Base-by-base conservation (phyloP, 768 basidiomycete species). In the Macrocybe gigantea region DNA sequence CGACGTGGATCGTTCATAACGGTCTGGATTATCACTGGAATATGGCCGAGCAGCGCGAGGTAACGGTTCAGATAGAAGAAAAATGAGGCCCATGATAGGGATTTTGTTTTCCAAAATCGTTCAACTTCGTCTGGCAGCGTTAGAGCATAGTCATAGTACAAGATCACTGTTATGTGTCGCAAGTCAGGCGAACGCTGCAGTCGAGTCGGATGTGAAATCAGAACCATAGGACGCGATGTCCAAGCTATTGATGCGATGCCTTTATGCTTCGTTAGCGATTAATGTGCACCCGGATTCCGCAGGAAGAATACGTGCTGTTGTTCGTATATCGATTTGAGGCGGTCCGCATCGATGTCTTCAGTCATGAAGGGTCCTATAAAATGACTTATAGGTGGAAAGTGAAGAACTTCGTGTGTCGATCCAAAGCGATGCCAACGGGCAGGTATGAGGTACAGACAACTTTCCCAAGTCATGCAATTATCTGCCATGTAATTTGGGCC, bases 131-230 rank as follows among this genome's bases (percentile, higher is more conserved):
- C 50, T 1, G 57, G 47, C 0, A 81, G 49, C 0, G 79, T 81
- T 42, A 80, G 59, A 8, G 67, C 15, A 47, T 74, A 78, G 55
- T 81, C 79, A 44, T 78, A 79, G 36, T 73, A 67, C 7, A 74
- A 64, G 49, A 72, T 61, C 4, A 59, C 72, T 74, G 38, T 29
- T 9, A 15, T 33, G 30, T 1, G 35, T 22, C 22, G 4, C 22
- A 22, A 22, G 22, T 22, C 22, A 22, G 22, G 22, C 22, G 22
- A 4, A 22, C 22, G 22, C 22, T 22, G 22, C 22, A 22, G 22
- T 22, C 1, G 4, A 4, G 22, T 22, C 22, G 22, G 33, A 10
- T n/a, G 47, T 5, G 10, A 11, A 12, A 33, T 30, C 9, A 15
- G 30, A 44, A 60, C 59, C 56, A 13, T 50, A 53, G 0, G 59